phyloP scores from a whole-genome alignment of 148 eudicot genomes.

The Cornus suecica region DNA sequence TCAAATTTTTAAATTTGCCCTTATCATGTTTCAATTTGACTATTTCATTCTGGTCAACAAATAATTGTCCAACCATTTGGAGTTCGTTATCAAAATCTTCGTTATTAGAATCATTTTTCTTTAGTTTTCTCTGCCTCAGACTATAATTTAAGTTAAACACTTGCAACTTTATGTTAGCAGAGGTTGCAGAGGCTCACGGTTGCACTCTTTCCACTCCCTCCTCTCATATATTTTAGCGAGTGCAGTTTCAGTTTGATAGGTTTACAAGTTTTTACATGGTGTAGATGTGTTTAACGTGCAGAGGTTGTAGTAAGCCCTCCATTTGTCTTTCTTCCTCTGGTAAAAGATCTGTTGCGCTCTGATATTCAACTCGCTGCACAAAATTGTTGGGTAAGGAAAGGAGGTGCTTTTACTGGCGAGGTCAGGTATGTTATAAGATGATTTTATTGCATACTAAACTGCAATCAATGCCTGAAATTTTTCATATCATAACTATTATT shows the following conservation, averaged over 20 bases:
- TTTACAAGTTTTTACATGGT: background rate
- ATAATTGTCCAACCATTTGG: too few relatives aligned
- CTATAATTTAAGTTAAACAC: too few relatives aligned
- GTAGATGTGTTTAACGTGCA: constrained; percentile 20
- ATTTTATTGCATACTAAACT: too few relatives aligned
- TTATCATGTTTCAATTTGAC: background rate
- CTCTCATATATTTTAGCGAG: background rate
- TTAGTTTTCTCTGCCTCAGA: too few relatives aligned
- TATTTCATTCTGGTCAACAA: too few relatives aligned
- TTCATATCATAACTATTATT: too few relatives aligned
- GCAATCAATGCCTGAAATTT: background rate
- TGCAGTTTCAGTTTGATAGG: background rate
- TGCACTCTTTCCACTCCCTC: background rate
- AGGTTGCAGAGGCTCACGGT: too few relatives aligned
- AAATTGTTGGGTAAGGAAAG: constrained; percentile 56
- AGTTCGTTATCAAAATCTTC: too few relatives aligned
- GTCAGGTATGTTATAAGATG: constrained; percentile 33
- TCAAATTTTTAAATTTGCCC: background rate
- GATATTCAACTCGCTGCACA: constrained; percentile 61
- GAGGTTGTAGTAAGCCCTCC: constrained; percentile 64
- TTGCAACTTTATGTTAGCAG: too few relatives aligned
- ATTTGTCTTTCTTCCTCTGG: constrained; percentile 43
- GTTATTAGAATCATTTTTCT: too few relatives aligned
- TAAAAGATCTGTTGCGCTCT: constrained; percentile 38
- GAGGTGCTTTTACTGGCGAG: constrained; percentile 67